Evolutionary conservation across 2,329 filamentous ascomycete species (phyloP), one percentile per base, ranked within the genome.

Genomic region (Chrysosphaeria jannelii): DNA sequence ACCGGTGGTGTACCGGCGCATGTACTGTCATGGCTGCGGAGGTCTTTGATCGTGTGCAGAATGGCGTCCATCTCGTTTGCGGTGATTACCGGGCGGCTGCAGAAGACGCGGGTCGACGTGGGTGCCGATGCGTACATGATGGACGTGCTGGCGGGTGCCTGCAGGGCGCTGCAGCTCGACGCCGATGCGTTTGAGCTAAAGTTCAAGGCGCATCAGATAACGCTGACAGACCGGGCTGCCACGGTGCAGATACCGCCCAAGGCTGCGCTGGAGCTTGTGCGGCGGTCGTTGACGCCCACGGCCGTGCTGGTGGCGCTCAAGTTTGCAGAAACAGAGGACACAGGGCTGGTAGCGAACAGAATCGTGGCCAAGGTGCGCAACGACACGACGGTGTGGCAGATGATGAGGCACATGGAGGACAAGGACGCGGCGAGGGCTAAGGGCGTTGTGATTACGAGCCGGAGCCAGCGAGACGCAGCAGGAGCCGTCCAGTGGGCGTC

Each of bases 201-300:
- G 71, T 81, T 48, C 35, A 49, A 33, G n/a, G n/a, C 18, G 3
- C 2, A 8, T 10, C 7, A 13, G 4, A n/a, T 97, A 28, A 78
- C 91, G 36, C 57, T 97, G 6, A 81, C 78, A 5, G 57, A 76
- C 26, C 69, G 74, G 20, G 75, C 79, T 40, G 67, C 81, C 22
- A 62, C 81, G 14, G 70, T 78, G 5, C 75, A 78, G 23, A 65
- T 97, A 5, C 53, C 58, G 8, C 60, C 74, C 18, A 85, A 85
- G 30, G 81, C 85, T 28, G 89, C 88, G 39, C 62, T 97, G 28
- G 79, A 93, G 39, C 70, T 97, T 23, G 69, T 91, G 12, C 66
- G 75, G 38, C 66, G 70, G 28, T 85, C 79, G 21, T 72, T 74
- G 27, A 85, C 78, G 0, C 70, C 79, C 1, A 68, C 75, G 2